A percentile compares a stretch with the other conserved stretches of the same genome.
phyloP scores from a whole-genome alignment of 2,329 filamentous ascomycete genomes.

The Teratosphaeria viscida region DNA sequence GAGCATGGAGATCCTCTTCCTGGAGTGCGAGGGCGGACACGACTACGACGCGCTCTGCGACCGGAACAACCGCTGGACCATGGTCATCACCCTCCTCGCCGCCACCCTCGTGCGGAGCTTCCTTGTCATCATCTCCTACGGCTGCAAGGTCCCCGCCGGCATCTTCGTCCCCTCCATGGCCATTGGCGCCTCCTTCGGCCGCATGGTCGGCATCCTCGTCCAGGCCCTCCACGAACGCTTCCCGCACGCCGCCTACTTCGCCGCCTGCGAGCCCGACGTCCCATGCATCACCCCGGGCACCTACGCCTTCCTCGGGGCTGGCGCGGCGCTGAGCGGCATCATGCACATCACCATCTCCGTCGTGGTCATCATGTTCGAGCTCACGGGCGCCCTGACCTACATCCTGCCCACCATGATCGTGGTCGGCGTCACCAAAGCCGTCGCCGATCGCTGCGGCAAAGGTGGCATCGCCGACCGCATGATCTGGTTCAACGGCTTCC shows the following conservation, averaged over 20 bases:
- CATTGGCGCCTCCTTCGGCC: constrained; percentile 84
- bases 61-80: constrained; percentile 59
- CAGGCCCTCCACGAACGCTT: constrained; percentile 79
- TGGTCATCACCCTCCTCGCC: constrained; percentile 65
- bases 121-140: constrained; percentile 90
- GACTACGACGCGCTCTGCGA: constrained; percentile 89
- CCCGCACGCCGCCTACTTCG: constrained; percentile 74
- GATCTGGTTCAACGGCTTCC: constrained; percentile 98
- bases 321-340: constrained; percentile 82
- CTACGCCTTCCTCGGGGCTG: constrained; percentile 90
- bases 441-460: constrained; percentile 83
- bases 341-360: constrained; percentile 98
- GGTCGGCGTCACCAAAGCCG: constrained; percentile 89
- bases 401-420: constrained; percentile 97
- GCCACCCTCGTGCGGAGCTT: constrained; percentile 74
- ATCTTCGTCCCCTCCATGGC: constrained; percentile 99
- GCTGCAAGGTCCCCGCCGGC: constrained; percentile 92
- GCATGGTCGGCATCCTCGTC: constrained; percentile 88
- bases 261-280: constrained; percentile 78
- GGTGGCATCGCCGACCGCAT: constrained; percentile 95
- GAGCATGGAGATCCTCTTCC: constrained; percentile 96
- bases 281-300: constrained; percentile 96
- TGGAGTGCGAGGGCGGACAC: constrained; percentile 80
- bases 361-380: constrained; percentile 98
- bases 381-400: constrained; percentile 90